These are phyloP conservation scores for Closterium sp. DNA, from an alignment of 139 green algal genomes.

Conservation along the genomic window DNA sequence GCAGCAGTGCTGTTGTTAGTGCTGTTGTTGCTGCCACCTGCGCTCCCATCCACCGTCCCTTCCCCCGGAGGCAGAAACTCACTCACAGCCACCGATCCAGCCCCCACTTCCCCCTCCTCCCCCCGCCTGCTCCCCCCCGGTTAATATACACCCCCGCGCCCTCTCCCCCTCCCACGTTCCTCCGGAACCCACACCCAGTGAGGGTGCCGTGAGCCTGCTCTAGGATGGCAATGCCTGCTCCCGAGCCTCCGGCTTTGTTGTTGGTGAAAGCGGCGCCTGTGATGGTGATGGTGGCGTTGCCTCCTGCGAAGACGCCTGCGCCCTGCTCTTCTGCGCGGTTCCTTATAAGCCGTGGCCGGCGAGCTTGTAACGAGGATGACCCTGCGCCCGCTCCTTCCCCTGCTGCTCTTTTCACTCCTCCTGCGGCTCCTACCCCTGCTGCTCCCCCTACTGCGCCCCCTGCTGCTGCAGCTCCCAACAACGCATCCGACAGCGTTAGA, in stretches of 20 bases:
- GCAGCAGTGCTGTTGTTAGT: neutral
- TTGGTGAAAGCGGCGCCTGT: neutral
- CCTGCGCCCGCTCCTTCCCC: neutral
- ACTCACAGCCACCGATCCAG: neutral
- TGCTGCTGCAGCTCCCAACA: neutral
- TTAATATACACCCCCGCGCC: neutral
- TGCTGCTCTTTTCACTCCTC: neutral
- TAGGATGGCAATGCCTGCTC: neutral
- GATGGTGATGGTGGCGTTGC: neutral
- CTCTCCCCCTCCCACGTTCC: neutral
- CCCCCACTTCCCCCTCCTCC: neutral
- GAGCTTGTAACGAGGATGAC: neutral
- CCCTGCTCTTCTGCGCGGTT: neutral
- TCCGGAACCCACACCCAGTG: neutral
- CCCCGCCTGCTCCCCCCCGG: too few species aligned
- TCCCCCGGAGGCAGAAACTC: neutral
- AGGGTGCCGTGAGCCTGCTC: neutral
- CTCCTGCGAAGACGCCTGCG: neutral
- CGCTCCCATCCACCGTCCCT: too few species aligned
- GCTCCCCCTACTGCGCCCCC: too few species aligned
- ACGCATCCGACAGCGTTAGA: neutral
- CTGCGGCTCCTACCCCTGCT: neutral
- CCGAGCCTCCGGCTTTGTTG: neutral
- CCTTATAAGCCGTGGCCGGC: neutral
- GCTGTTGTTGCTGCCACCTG: neutral